These are phyloP conservation scores for Globomyces pollinis-pini DNA, from an alignment of 192 early-diverging fungal genomes.

Conservation along the genomic window DNA sequence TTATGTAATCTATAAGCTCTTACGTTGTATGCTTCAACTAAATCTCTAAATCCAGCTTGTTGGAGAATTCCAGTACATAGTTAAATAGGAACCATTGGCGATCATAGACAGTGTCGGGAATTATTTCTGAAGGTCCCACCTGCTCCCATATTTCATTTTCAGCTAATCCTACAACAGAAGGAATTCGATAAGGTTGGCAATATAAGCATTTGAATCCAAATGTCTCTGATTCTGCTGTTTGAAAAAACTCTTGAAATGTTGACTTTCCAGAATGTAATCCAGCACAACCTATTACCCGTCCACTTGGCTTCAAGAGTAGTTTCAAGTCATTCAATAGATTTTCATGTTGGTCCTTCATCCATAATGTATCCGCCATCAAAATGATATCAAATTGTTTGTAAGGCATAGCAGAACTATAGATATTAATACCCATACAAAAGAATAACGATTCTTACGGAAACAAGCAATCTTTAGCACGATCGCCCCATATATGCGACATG, in stretches of 20 bases:
- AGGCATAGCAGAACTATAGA: no score
- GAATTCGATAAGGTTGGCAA: neutral
- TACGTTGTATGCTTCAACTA: no score
- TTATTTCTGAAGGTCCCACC: neutral
- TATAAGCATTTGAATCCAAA: neutral
- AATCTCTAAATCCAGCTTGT: no score
- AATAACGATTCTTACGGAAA: no score
- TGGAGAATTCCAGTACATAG: no score
- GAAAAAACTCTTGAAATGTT: conserved; percentile 9
- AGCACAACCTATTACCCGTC: neutral
- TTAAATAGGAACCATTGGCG: neutral
- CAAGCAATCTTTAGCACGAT: neutral
- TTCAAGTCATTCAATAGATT: conserved; percentile 9
- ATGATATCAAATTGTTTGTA: conserved; percentile 11
- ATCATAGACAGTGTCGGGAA: neutral
- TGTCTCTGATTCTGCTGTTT: conserved; percentile 1
- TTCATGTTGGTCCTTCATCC: conserved; percentile 21
- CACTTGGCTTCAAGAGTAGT: neutral
- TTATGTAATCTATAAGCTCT: no score
- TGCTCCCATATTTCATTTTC: conserved; percentile 8
- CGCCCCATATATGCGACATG: conserved; percentile 19
- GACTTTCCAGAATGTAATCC: conserved; percentile 8
- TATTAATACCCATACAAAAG: no score
- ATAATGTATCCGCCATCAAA: conserved; percentile 17
- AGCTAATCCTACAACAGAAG: neutral